A percentile compares a stretch with the other conserved stretches of the same genome.
Conservation (phyloP, 768 basidiomycete genomes). For the Dictyophora rubrovolvata region DNA sequence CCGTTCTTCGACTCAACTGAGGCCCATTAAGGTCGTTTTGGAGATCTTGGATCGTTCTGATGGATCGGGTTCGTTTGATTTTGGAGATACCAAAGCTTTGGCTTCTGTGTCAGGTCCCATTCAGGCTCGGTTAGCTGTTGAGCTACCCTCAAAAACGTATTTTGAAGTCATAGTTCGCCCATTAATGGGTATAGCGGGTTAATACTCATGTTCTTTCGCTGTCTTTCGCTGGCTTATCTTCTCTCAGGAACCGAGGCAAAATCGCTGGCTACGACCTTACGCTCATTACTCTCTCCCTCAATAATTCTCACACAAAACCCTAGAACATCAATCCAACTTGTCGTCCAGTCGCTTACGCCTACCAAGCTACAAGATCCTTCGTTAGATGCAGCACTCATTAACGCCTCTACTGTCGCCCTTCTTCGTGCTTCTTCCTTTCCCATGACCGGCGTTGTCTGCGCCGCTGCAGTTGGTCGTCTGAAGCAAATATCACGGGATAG, state of each 20-base stretch:
- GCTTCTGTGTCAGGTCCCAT: conserved; percentile 77
- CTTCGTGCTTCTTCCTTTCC: conserved; percentile 62
- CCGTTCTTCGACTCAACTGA: conserved; percentile 24
- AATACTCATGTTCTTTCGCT: not conserved
- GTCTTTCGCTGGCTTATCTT: not conserved
- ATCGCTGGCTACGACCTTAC: conserved; percentile 42
- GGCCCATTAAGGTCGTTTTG: conserved; percentile 36
- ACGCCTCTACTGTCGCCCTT: conserved; percentile 59
- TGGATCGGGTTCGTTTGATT: conserved; percentile 64
- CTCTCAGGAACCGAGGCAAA: conserved; percentile 49
- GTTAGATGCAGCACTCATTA: conserved; percentile 56
- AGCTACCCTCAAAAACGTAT: conserved; percentile 61
- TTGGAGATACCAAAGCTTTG: conserved; percentile 41
- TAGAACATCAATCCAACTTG: conserved; percentile 67
- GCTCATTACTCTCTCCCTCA: conserved; percentile 46
- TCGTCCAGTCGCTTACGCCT: conserved; percentile 48
- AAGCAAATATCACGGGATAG: not conserved
- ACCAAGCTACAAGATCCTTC: conserved; percentile 23
- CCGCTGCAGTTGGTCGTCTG: conserved; percentile 44
- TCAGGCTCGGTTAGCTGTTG: conserved; percentile 57
- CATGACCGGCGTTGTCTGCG: conserved; percentile 66
- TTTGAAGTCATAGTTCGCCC: conserved; percentile 70
- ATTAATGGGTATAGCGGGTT: conserved; percentile 50
- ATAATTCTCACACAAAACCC: conserved; percentile 62
- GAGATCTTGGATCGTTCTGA: conserved; percentile 63